phyloP scores from a whole-genome alignment of 2,329 filamentous ascomycete genomes.

The Alternaria alternata region DNA sequence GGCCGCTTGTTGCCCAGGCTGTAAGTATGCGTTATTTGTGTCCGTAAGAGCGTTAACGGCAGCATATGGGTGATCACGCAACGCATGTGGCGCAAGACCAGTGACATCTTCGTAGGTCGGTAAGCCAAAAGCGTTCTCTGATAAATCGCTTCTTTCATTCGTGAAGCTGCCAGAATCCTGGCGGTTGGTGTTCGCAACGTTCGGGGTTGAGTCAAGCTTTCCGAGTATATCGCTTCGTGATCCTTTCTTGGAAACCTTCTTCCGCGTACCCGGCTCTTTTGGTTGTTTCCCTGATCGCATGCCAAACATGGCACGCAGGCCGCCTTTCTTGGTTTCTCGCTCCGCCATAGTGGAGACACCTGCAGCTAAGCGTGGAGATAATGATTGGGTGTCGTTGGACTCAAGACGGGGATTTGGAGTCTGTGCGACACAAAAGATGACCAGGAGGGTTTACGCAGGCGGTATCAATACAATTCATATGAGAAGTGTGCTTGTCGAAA shows the following conservation, averaged over 20 bases:
- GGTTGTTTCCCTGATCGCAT: slow-evolving; percentile 22
- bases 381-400: background rate
- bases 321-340: slow-evolving; percentile 29
- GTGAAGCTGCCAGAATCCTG: slow-evolving; percentile 39
- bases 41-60: slow-evolving; percentile 11
- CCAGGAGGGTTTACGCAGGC: background rate
- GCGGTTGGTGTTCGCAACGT: slow-evolving; percentile 21
- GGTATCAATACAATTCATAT: slow-evolving; percentile 4
- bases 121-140: slow-evolving; percentile 12
- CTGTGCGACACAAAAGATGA: background rate
- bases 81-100: slow-evolving; percentile 12
- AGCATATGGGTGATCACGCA: slow-evolving; percentile 32
- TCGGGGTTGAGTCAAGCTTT: slow-evolving; percentile 18
- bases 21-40: slow-evolving; percentile 7
- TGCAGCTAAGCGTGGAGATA: background rate
- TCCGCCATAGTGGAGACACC: slow-evolving; percentile 25
- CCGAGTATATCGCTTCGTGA: slow-evolving; percentile 22
- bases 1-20: slow-evolving; percentile 10
- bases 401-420: background rate
- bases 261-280: slow-evolving; percentile 28
- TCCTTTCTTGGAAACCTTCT: slow-evolving; percentile 35
- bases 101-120: slow-evolving; percentile 23
- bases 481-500: slow-evolving; percentile 6
- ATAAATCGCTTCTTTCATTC: slow-evolving; percentile 23
- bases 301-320: slow-evolving; percentile 33